Evolutionary conservation across 2,329 filamentous ascomycete species (phyloP), one percentile per base, ranked within the genome.

Genomic region (Waltergamsia citrina): DNA sequence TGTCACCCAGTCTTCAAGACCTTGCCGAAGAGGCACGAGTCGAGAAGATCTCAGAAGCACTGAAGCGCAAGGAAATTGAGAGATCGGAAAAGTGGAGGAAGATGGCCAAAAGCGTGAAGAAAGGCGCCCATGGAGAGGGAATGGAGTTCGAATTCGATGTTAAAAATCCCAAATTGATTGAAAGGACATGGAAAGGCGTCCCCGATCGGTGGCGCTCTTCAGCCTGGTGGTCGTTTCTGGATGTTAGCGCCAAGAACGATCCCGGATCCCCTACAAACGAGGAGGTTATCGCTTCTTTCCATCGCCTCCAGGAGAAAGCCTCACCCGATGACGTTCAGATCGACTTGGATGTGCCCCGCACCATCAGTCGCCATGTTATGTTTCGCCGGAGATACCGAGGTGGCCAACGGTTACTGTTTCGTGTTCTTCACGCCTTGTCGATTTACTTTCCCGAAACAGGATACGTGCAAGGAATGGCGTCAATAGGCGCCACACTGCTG

Each of bases 391-490:
- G 92, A 33, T 98, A 98, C 59, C 77, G 86, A 17, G 92, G 92
- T 39, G 92, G 90, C 2, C 90, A 98, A 57, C 76, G 92, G 28
- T 65, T 96, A 11, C 67, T 98, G 3, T 98, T 98, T 59, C 78
- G 92, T 33, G 87, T 96, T 3, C 69, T 98, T 19, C 92, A 96
- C 53, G 83, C 85, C 29, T 75, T 96, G 52, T 90, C 87, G 14
- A 71, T 98, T 9, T 93, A 95, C 54, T 90, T 90, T 43, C 85
- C 86, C 1, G 81, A 84, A 17, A 92, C 85, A 6, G 92, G 92
- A 19, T 98, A 98, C 54, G 92, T 96, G 1, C 92, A 98, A 58
- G 92, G 92, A 35, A 98, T 98, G 92, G 92, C 90, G 12, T 85
- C 87, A 16, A 66, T 96, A 25, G 88, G 85, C 2, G 90, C 90